Evolutionary conservation across 768 basidiomycete species (phyloP).

Genomic region (Daedaleopsis sinensis): DNA sequence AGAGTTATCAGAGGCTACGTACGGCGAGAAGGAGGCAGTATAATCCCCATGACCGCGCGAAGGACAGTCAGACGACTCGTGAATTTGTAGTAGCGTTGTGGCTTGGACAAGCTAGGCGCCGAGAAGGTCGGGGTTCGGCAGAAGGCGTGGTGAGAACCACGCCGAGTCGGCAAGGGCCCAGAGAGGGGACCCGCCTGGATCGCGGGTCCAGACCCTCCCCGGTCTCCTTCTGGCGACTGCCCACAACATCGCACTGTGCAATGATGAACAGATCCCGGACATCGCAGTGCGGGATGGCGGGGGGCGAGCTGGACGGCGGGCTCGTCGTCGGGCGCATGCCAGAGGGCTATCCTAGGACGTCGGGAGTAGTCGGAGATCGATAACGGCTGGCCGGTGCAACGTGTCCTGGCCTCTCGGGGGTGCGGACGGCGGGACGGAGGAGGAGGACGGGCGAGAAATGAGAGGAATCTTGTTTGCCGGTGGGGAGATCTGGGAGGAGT

Average conservation of each 20-base stretch:
- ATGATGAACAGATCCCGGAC: conserved; percentile 3
- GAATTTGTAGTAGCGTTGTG: conserved; percentile 5
- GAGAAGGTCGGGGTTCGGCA: conserved; percentile 1
- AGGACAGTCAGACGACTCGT: neutral
- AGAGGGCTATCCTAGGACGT: neutral
- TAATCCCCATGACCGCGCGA: neutral
- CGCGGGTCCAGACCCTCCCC: neutral
- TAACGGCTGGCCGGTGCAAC: conserved; percentile 15
- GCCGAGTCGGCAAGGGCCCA: neutral
- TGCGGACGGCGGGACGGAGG: conserved; percentile 6
- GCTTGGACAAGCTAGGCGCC: neutral
- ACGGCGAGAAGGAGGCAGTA: neutral
- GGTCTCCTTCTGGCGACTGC: neutral
- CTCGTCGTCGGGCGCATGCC: neutral
- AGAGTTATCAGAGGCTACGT: neutral
- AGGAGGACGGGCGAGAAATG: neutral
- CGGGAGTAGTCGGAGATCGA: conserved; percentile 20
- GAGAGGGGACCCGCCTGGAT: conserved; percentile 1
- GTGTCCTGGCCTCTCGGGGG: conserved; percentile 3
- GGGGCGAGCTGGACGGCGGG: conserved; percentile 1
- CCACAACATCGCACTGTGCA: no score
- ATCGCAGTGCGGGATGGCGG: neutral
- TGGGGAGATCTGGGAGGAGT: conserved; percentile 6
- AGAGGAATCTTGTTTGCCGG: neutral
- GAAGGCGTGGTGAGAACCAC: neutral